Conservation (phyloP, 140 eudicot genomes). For the Cichorium intybus region DNA sequence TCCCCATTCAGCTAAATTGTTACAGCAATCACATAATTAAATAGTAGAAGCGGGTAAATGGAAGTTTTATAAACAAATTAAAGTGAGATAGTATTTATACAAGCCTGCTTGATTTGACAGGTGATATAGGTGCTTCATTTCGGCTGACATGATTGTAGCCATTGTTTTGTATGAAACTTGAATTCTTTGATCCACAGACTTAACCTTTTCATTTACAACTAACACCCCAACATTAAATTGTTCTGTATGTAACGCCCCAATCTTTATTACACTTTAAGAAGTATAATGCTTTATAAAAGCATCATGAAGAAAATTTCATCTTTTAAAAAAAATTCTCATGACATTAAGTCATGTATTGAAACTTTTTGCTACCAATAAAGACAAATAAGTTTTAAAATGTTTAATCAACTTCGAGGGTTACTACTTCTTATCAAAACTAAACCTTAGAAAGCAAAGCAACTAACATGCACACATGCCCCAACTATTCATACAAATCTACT, state of each 20-base stretch:
- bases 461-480: too few relatives aligned
- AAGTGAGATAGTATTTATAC: neutral
- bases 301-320: too few relatives aligned
- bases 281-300: too few relatives aligned
- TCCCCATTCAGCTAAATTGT: constrained; percentile 95
- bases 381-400: too few relatives aligned
- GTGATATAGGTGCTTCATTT: constrained; percentile 86
- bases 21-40: constrained; percentile 95
- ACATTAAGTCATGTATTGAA: too few relatives aligned
- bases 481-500: too few relatives aligned
- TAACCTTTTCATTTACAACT: constrained; percentile 86
- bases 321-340: too few relatives aligned
- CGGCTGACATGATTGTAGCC: constrained; percentile 93
- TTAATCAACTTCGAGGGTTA: too few relatives aligned
- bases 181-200: constrained; percentile 87
- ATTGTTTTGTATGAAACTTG: constrained; percentile 96
- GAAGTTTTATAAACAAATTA: neutral
- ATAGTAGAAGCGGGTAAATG: neutral
- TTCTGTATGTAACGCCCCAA: constrained; percentile 67
- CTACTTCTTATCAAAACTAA: too few relatives aligned
- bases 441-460: too few relatives aligned
- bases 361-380: too few relatives aligned
- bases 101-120: constrained; percentile 93
- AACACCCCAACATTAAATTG: constrained; percentile 77
- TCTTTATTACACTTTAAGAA: too few relatives aligned